phyloP scores from a whole-genome alignment of 73 alveolate genomes.

The Paraurostyla sp. region DNA sequence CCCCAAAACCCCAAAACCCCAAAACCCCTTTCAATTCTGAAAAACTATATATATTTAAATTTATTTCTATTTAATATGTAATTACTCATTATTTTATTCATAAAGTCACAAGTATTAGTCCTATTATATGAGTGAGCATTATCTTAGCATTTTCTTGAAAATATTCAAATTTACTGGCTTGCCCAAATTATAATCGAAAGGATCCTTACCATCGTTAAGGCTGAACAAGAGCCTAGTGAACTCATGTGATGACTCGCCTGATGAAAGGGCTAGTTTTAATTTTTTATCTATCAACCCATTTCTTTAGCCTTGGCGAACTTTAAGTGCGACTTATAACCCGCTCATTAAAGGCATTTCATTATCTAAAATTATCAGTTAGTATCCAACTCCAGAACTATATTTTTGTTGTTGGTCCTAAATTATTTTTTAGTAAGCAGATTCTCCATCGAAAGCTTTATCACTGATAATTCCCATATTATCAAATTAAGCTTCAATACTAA shows the following conservation, averaged over 20 bases:
- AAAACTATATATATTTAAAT: too few relatives aligned
- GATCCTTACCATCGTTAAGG: conserved; percentile 6
- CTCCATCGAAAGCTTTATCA: conserved; percentile 47
- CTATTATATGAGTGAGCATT: too few relatives aligned
- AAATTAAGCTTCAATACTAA: not conserved
- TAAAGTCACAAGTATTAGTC: too few relatives aligned
- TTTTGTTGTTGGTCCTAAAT: not conserved
- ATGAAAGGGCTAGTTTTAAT: not conserved
- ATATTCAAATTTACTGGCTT: not conserved
- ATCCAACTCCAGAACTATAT: not conserved
- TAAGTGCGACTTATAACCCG: conserved; percentile 12
- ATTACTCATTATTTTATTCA: too few relatives aligned
- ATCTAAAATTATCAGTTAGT: not conserved
- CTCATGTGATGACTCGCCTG: conserved; percentile 19
- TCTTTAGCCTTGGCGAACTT: conserved; percentile 8
- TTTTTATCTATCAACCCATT: not conserved
- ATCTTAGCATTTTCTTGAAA: not conserved
- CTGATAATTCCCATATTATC: not conserved
- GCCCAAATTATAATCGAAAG: conserved; percentile 20
- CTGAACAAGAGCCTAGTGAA: conserved; percentile 4
- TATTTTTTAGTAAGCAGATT: not conserved
- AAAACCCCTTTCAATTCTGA: too few relatives aligned
- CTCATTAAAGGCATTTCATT: conserved; percentile 40
- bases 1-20: too few relatives aligned
- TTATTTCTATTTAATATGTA: too few relatives aligned